A percentile compares a stretch with the other conserved stretches of the same genome.
phyloP scores from a whole-genome alignment of 345 rosid species.

The Passiflora organensis region DNA sequence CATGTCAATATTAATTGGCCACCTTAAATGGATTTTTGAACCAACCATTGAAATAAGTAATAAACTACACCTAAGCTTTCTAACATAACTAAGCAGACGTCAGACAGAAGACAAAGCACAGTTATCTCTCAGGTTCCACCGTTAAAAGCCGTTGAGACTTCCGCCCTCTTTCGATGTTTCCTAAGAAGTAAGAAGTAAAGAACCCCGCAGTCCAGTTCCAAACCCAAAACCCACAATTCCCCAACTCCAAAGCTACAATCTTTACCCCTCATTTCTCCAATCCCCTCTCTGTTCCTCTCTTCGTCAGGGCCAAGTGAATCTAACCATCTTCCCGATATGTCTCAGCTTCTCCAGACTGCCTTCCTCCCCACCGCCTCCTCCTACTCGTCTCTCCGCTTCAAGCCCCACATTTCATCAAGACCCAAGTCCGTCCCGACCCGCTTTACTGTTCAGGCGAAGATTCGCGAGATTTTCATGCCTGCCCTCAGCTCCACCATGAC shows the following conservation, averaged over 20 bases:
- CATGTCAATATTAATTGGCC: no score
- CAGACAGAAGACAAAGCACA: not conserved
- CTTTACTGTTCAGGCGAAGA: constrained; percentile 50
- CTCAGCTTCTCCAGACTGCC: constrained; percentile 57
- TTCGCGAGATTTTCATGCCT: constrained; percentile 97
- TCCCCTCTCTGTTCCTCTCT: not conserved
- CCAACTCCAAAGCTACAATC: not conserved
- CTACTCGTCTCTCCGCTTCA: constrained; percentile 25
- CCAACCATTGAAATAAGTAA: no score
- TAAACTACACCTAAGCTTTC: no score
- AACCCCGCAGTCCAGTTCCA: not conserved
- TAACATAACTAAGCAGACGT: not conserved
- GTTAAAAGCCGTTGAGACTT: constrained; percentile 49
- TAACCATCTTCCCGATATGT: constrained; percentile 25
- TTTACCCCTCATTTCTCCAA: not conserved
- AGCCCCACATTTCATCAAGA: constrained; percentile 10
- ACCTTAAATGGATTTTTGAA: no score
- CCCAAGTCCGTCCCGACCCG: constrained; percentile 8
- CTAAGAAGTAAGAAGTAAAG: constrained; percentile 27
- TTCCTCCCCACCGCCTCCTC: constrained; percentile 38
- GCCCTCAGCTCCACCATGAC: constrained; percentile 99
- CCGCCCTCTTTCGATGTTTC: constrained; percentile 68
- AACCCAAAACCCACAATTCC: not conserved
- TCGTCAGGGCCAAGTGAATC: not conserved
- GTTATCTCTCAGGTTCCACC: constrained; percentile 15